A percentile compares a stretch with the other conserved stretches of the same genome.
These are phyloP conservation scores for Mucor lusitanicus DNA, from an alignment of 371 early-diverging fungal genomes.

Conservation along the genomic window DNA sequence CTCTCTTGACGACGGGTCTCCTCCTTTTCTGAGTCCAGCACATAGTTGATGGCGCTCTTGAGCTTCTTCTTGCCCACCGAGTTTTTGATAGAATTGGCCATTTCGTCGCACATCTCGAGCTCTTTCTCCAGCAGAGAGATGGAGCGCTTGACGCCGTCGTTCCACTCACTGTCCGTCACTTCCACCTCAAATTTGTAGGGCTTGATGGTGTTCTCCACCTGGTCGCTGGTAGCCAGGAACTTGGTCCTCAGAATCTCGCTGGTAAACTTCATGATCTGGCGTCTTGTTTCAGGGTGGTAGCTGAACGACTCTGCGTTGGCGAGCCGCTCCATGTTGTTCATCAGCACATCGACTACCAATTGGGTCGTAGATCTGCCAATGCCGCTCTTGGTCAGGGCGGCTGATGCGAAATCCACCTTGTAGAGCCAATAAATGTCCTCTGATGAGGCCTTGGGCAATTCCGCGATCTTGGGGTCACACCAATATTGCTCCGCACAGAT, in stretches of 20 bases:
- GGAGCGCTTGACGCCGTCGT: constrained; percentile 78
- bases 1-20: constrained; percentile 69
- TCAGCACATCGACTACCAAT: constrained; percentile 82
- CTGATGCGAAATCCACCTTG: constrained; percentile 79
- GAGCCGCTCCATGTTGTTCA: constrained; percentile 78
- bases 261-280: constrained; percentile 75
- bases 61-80: constrained; percentile 81
- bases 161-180: constrained; percentile 90
- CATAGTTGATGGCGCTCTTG: constrained; percentile 77
- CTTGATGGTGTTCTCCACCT: constrained; percentile 97
- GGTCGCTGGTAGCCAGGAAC: constrained; percentile 86
- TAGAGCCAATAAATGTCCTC: constrained; percentile 81
- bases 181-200: constrained; percentile 97
- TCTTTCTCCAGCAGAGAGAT: constrained; percentile 74
- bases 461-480: constrained; percentile 74
- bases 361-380: constrained; percentile 91
- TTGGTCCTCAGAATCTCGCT: constrained; percentile 80
- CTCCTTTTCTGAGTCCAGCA: constrained; percentile 73
- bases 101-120: constrained; percentile 68
- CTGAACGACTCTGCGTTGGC: constrained; percentile 79
- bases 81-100: constrained; percentile 72
- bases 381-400: constrained; percentile 89
- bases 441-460: constrained; percentile 53
- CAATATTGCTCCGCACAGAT: constrained; percentile 92
- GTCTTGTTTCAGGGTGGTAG: constrained; percentile 79